Conservation (phyloP, 2,329 filamentous ascomycete genomes). For the Calonectria montana region DNA sequence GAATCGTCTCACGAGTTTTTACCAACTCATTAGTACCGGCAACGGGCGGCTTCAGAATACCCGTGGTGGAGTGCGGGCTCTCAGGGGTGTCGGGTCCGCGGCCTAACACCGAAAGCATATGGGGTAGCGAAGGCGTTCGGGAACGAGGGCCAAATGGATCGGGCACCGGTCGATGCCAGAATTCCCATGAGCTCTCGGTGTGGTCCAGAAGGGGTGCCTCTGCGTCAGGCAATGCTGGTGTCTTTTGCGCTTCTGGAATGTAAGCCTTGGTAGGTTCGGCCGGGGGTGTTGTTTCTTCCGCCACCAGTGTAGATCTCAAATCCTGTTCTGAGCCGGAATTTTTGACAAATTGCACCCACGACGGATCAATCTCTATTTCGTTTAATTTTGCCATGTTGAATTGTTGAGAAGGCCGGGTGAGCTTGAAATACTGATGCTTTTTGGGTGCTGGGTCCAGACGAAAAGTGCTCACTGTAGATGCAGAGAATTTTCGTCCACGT, state of each 20-base stretch:
- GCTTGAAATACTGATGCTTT: conserved; percentile 28
- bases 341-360: not conserved
- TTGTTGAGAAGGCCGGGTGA: conserved; percentile 30
- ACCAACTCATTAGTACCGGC: conserved; percentile 45
- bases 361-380: not conserved
- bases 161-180: conserved; percentile 24
- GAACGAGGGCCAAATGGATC: conserved; percentile 18
- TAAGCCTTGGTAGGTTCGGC: conserved; percentile 14
- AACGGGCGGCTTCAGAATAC: conserved; percentile 26
- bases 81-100: conserved; percentile 32
- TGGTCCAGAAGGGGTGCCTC: conserved; percentile 5
- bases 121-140: conserved; percentile 36
- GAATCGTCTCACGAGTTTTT: conserved; percentile 65
- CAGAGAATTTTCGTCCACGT: conserved; percentile 21
- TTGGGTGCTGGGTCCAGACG: conserved; percentile 22
- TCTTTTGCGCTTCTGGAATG: not conserved
- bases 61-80: conserved; percentile 26
- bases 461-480: conserved; percentile 33
- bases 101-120: conserved; percentile 39
- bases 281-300: conserved; percentile 2
- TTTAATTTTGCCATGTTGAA: not conserved
- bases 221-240: not conserved
- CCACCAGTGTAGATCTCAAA: not conserved
- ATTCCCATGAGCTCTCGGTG: conserved; percentile 1
- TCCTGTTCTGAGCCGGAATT: conserved; percentile 1